Evolutionary conservation across 306 rosid species (phyloP).

Genomic region (Benincasa hispida): DNA sequence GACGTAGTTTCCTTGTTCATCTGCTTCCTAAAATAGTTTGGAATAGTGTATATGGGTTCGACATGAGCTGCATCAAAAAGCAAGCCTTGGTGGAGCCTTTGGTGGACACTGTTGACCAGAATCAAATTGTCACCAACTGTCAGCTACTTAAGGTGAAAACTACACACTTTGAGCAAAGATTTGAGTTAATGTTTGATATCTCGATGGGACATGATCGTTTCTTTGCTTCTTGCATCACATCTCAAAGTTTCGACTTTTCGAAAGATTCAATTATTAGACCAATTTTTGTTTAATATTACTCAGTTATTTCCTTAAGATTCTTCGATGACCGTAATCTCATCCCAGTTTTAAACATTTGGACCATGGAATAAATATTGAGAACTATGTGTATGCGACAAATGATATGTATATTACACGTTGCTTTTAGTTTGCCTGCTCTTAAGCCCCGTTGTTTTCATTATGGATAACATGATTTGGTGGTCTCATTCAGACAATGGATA

Average conservation of each 20-base stretch:
- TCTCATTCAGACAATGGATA: conserved; percentile 83
- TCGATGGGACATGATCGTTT: background rate
- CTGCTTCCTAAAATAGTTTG: conserved; percentile 40
- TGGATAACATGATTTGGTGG: conserved; percentile 3
- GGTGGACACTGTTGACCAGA: conserved; percentile 91
- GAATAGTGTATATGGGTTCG: conserved; percentile 85
- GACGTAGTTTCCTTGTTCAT: background rate
- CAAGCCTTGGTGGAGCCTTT: conserved; percentile 96
- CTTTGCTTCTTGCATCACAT: background rate
- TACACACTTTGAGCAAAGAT: background rate
- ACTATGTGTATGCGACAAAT: background rate
- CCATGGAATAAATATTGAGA: background rate
- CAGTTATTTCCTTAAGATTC: background rate
- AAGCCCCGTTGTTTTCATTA: background rate
- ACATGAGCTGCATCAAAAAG: conserved; percentile 98
- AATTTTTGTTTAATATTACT: background rate
- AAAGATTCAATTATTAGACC: no score
- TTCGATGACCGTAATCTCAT: background rate
- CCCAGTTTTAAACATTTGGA: background rate
- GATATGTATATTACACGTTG: background rate
- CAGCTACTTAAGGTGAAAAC: conserved; percentile 72
- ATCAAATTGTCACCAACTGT: conserved; percentile 85
- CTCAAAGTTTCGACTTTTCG: background rate
- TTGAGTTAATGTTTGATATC: background rate
- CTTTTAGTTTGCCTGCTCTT: background rate